A percentile compares a stretch with the other conserved stretches of the same genome.
phyloP scores from a whole-genome alignment of 805 yeast species.

The Saccharomyces kudriavzevii region DNA sequence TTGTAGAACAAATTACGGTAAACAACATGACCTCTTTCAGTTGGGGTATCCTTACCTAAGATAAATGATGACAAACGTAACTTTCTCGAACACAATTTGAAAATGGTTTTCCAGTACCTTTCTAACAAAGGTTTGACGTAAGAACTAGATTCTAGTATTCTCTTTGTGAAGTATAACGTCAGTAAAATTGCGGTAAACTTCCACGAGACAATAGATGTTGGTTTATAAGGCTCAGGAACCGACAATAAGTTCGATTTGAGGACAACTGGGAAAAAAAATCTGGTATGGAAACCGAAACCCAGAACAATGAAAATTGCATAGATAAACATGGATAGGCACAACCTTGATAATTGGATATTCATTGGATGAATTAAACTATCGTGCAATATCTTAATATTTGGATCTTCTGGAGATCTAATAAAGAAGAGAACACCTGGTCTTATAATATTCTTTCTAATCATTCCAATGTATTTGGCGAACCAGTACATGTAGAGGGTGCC shows the following conservation, averaged over 20 bases:
- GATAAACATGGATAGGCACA: slow-evolving; percentile 62
- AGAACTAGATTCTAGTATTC: slow-evolving; percentile 21
- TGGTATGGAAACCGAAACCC: slow-evolving; percentile 66
- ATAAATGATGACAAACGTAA: slow-evolving; percentile 79
- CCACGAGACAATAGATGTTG: slow-evolving; percentile 6
- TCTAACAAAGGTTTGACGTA: slow-evolving; percentile 33
- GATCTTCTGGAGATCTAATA: slow-evolving; percentile 91
- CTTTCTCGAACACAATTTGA: slow-evolving; percentile 44
- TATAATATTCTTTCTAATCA: slow-evolving; percentile 63
- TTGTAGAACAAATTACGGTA: slow-evolving; percentile 45
- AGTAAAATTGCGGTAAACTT: slow-evolving; percentile 30
- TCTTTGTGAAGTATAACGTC: slow-evolving; percentile 30
- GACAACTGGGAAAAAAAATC: slow-evolving; percentile 35
- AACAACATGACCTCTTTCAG: slow-evolving; percentile 61
- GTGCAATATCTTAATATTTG: slow-evolving; percentile 74
- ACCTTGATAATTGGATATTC: slow-evolving; percentile 60
- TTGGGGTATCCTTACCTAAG: slow-evolving; percentile 49
- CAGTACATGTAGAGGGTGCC: slow-evolving; percentile 85
- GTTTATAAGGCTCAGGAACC: slow-evolving; percentile 5
- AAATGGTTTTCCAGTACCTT: slow-evolving; percentile 55
- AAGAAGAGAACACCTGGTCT: slow-evolving; percentile 88
- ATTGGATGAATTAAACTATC: slow-evolving; percentile 80
- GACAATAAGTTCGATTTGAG: slow-evolving; percentile 22
- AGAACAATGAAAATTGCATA: slow-evolving; percentile 63
- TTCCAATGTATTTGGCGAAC: slow-evolving; percentile 79